phyloP scores from a whole-genome alignment of 805 yeast genomes.

The Saccharomycopsis lassenensis region DNA sequence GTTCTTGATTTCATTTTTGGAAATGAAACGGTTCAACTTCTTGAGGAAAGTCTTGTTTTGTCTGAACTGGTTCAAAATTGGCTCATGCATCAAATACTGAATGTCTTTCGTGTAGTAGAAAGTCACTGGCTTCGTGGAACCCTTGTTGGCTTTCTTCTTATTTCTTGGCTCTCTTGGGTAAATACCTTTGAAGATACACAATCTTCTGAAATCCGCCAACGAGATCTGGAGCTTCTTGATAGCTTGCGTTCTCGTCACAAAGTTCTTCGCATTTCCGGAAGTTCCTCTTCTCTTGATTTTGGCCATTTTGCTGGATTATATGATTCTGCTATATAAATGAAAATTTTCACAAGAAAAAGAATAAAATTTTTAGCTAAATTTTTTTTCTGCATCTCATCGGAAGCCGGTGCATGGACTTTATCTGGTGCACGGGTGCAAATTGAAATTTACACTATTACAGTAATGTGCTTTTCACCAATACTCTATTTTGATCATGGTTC shows the following conservation, averaged over 20 bases:
- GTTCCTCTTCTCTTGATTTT: conserved; percentile 75
- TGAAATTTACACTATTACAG: background rate
- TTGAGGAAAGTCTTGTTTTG: conserved; percentile 92
- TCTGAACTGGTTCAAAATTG: conserved; percentile 80
- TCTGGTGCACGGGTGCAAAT: too few species aligned
- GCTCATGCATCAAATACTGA: conserved; percentile 91
- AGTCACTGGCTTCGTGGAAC: conserved; percentile 93
- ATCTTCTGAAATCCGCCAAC: conserved; percentile 90
- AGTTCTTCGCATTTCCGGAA: conserved; percentile 84
- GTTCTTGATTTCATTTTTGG: conserved; percentile 82
- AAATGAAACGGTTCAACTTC: conserved; percentile 79
- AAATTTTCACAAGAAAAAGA: background rate
- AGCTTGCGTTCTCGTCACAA: conserved; percentile 90
- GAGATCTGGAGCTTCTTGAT: conserved; percentile 85
- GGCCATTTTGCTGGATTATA: conserved; percentile 29
- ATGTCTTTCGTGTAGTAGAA: conserved; percentile 92
- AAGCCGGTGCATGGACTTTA: too few species aligned
- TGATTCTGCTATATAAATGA: background rate
- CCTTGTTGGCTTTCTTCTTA: conserved; percentile 94
- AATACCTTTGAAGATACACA: conserved; percentile 96
- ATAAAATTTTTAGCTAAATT: conserved; percentile 4
- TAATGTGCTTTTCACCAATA: background rate
- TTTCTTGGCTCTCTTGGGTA: conserved; percentile 95
- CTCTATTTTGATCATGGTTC: conserved; percentile 11
- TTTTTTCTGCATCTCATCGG: conserved; percentile 10